Evolutionary conservation across 2,329 filamentous ascomycete species (phyloP).

Genomic region (Fusarium udum): DNA sequence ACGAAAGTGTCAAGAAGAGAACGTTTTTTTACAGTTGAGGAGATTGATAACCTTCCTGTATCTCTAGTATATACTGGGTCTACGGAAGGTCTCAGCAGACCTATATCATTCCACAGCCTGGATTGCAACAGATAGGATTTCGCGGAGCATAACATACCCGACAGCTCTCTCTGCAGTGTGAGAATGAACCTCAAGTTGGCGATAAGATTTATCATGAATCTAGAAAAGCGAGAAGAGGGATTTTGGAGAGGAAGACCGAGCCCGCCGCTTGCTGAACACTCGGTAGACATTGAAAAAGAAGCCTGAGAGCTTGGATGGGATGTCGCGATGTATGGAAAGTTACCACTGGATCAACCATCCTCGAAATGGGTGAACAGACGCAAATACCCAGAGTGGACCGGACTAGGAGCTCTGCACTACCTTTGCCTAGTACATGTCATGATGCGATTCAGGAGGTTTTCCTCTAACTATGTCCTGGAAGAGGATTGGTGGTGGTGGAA

Average conservation of each 20-base stretch:
- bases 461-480: neutral
- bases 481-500: neutral
- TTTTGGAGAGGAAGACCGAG: neutral
- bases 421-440: fast-evolving
- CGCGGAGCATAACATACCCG: fast-evolving
- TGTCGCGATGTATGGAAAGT: neutral
- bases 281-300: neutral
- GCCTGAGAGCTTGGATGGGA: neutral
- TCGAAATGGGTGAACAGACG: neutral
- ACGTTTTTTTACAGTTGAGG: no score
- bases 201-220: neutral
- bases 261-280: fast-evolving
- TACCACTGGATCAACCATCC: neutral
- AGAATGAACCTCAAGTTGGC: neutral
- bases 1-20: no score
- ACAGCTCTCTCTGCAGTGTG: neutral
- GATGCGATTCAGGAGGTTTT: neutral
- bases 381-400: neutral
- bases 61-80: neutral
- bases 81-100: neutral
- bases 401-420: neutral
- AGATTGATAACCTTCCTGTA: no score
- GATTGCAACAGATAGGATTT: neutral
- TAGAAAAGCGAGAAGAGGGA: neutral
- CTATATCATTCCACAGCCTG: neutral